Evolutionary conservation across 1,284 basidiomycete species (phyloP).

Genomic region (Rhodotorula sp.): DNA sequence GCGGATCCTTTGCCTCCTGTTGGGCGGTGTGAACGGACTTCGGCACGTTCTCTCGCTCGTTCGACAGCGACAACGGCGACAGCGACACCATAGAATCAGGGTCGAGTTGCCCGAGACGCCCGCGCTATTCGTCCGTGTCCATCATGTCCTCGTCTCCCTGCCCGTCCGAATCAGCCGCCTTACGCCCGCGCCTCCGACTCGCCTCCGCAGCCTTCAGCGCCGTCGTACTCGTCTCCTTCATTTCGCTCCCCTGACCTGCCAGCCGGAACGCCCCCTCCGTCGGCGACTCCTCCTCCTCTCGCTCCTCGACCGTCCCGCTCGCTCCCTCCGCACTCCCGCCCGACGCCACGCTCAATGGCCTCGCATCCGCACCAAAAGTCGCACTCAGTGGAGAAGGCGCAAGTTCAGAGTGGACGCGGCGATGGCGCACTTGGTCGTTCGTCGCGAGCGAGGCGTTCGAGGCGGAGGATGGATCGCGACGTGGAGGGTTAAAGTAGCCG

Average conservation of each 20-base stretch:
- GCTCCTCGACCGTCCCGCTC: not conserved
- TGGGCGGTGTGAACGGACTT: not conserved
- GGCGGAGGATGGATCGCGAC: slow-evolving; percentile 46
- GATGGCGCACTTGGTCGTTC: slow-evolving; percentile 1
- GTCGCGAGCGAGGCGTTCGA: not conserved
- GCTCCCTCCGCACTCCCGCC: not conserved
- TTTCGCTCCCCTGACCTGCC: not conserved
- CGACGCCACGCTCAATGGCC: not conserved
- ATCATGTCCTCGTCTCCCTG: slow-evolving; percentile 19
- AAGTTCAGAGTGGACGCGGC: slow-evolving; percentile 29
- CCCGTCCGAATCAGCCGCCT: not conserved
- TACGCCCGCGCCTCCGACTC: not conserved
- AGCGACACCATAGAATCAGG: not conserved
- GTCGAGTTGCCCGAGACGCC: not conserved
- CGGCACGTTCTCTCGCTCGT: not conserved
- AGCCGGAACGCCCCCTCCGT: not conserved
- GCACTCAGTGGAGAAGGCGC: slow-evolving; percentile 12
- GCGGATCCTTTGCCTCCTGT: not conserved
- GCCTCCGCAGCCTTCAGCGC: not conserved
- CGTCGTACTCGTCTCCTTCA: slow-evolving; percentile 5
- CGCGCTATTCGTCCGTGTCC: slow-evolving; percentile 22
- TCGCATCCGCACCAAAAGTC: not conserved
- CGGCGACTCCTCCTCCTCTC: not conserved
- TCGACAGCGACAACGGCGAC: not conserved
- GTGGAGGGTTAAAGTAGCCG: slow-evolving; percentile 66